Conservation (phyloP, 306 rosid species). For the Begonia peltatifolia region DNA sequence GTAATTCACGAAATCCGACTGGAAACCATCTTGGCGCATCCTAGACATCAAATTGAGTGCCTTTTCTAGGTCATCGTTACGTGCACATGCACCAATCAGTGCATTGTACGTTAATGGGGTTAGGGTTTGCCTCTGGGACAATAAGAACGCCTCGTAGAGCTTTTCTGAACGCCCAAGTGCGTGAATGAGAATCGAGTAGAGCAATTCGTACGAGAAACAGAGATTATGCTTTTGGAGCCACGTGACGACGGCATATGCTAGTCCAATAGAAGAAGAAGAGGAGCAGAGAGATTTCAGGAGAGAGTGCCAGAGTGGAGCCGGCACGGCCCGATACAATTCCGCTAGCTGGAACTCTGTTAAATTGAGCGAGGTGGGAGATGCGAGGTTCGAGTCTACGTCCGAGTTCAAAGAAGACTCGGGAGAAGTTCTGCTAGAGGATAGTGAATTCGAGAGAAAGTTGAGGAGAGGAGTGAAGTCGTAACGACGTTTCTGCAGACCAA, state of each 20-base stretch:
- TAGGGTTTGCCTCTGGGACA: slow-evolving; percentile 55
- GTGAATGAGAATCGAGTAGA: slow-evolving; percentile 83
- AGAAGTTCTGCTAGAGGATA: not conserved
- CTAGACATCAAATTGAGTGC: slow-evolving; percentile 66
- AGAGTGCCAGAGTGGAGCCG: slow-evolving; percentile 79
- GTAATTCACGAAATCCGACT: slow-evolving; percentile 65
- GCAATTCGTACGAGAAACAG: slow-evolving; percentile 80
- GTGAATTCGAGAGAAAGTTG: slow-evolving; percentile 32
- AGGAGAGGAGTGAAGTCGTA: slow-evolving; percentile 76
- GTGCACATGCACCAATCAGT: slow-evolving; percentile 74
- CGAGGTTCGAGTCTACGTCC: slow-evolving; percentile 5
- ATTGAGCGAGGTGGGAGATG: slow-evolving; percentile 51
- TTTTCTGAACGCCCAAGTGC: slow-evolving; percentile 83
- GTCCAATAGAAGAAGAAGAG: slow-evolving; percentile 34
- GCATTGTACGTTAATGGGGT: slow-evolving; percentile 87
- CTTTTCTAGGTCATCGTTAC: slow-evolving; percentile 70
- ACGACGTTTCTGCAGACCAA: slow-evolving; percentile 38
- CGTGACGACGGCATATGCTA: slow-evolving; percentile 69
- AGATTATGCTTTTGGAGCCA: slow-evolving; percentile 88
- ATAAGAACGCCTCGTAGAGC: slow-evolving; percentile 80
- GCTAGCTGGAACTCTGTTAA: slow-evolving; percentile 65
- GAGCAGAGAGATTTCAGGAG: slow-evolving; percentile 78
- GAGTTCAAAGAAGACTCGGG: not conserved
- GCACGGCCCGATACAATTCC: slow-evolving; percentile 75
- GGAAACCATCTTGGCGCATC: slow-evolving; percentile 79